Evolutionary conservation across 805 yeast genomes (phyloP), one percentile per base, ranked within the genome.

Genomic region (Scheffersomyces lignosus): DNA sequence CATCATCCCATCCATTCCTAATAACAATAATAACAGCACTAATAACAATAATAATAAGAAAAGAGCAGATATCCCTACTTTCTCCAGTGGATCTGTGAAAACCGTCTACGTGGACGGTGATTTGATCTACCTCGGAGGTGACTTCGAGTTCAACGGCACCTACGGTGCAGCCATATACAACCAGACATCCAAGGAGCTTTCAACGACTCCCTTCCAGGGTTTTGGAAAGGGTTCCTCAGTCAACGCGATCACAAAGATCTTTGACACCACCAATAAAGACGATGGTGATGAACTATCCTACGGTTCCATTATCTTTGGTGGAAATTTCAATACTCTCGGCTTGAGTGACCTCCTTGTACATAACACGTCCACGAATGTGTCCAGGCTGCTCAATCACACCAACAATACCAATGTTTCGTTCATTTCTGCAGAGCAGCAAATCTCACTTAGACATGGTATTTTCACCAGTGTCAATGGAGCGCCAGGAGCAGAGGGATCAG

Each of bases 121-220:
- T 15, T 38, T 77, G 15, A 72, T 87, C 0, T 88, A 86, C 52
- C 73, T 87, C 33, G 99, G 97, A 7, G 99, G 99, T 15, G 71
- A 77, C 41, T 77, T 91, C 47, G 56, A 70, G 4, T 80, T 69
- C 54, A 68, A 76, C 38, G 57, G 64, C 31, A 68, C 80, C 5
- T 51, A 69, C 46, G 83, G 88, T 34, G 84, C 77, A 0, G 81
- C 85, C 7, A 61, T 79, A 4, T 91, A 87, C 71, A 73, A 87
- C 58, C 51, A 64, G 12, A 45, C 72, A 0, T 47, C 72, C 3
- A 48, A 68, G 15, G 22, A 58, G 2, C 60, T 86, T 27, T 34
- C 52, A 2, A 54, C 72, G 6, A 65, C 87, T 3, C 82, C 85
- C 0, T 93, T 91, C 60, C 72, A 75, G 18, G 98, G 98, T 0